phyloP scores from a whole-genome alignment of 495 filamentous ascomycete species.

The Xylaria venustula region DNA sequence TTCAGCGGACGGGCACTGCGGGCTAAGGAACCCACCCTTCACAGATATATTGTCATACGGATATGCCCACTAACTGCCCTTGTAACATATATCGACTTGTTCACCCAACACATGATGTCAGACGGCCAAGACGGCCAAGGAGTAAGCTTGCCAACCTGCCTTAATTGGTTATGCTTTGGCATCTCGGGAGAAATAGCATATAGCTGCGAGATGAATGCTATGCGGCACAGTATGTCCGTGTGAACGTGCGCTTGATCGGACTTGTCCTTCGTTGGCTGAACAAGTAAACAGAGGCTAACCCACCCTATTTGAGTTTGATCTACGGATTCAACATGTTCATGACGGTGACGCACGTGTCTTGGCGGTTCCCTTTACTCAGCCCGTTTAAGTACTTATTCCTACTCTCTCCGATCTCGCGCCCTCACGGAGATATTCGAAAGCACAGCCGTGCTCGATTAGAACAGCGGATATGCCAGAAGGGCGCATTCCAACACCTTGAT shows the following conservation, averaged over 20 bases:
- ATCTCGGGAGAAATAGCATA: constrained; percentile 21
- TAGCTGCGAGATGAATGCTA: neutral
- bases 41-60: constrained; percentile 35
- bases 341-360: neutral
- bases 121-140: constrained; percentile 7
- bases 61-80: too few species aligned
- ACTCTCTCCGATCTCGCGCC: neutral
- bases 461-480: neutral
- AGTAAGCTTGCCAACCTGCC: constrained; percentile 38
- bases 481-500: neutral
- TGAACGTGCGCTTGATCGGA: too few species aligned
- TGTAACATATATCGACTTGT: too few species aligned
- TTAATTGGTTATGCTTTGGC: constrained; percentile 47
- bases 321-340: neutral
- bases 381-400: neutral
- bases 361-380: neutral
- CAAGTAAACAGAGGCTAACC: constrained; percentile 1
- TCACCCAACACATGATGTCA: constrained; percentile 29
- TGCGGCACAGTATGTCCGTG: constrained; percentile 32
- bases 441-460: neutral
- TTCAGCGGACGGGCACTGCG: constrained; percentile 30
- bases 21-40: constrained; percentile 42
- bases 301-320: neutral
- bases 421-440: neutral
- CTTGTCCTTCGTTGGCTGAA: neutral